Evolutionary conservation across 1,139 yeast species (phyloP).

Genomic region (Geotrichum australiense): DNA sequence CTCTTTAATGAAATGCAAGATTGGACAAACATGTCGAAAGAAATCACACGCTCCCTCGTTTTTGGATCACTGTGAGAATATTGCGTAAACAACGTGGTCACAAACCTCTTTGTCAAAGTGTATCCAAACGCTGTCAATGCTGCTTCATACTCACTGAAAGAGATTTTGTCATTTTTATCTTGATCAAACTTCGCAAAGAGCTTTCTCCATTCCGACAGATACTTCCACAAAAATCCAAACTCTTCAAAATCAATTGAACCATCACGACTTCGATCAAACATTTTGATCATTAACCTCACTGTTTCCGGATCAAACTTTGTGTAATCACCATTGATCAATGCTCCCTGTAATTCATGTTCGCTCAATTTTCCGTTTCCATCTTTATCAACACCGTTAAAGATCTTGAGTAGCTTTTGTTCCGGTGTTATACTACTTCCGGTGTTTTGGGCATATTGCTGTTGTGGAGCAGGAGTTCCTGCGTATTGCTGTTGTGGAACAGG

Average conservation of each 20-base stretch:
- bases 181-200: conserved; percentile 58
- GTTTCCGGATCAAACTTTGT: conserved; percentile 60
- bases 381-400: conserved; percentile 29
- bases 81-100: conserved; percentile 53
- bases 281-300: conserved; percentile 55
- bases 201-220: conserved; percentile 63
- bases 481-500: conserved; percentile 10
- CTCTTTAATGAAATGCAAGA: conserved; percentile 69
- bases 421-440: conserved; percentile 17
- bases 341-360: conserved; percentile 53
- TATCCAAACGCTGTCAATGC: conserved; percentile 69
- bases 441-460: neutral
- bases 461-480: conserved; percentile 8
- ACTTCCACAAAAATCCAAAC: conserved; percentile 66
- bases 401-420: conserved; percentile 22
- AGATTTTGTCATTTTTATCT: conserved; percentile 54
- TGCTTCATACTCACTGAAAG: conserved; percentile 59
- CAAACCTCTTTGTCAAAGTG: conserved; percentile 54
- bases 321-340: conserved; percentile 55
- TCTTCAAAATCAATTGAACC: conserved; percentile 54
- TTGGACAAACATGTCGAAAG: conserved; percentile 79
- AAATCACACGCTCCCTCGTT: conserved; percentile 50
- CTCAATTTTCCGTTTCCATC: conserved; percentile 47
- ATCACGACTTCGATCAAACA: conserved; percentile 49
- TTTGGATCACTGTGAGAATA: conserved; percentile 43